phyloP scores from a whole-genome alignment of 768 basidiomycete species.

The Boletellus ananiceps region DNA sequence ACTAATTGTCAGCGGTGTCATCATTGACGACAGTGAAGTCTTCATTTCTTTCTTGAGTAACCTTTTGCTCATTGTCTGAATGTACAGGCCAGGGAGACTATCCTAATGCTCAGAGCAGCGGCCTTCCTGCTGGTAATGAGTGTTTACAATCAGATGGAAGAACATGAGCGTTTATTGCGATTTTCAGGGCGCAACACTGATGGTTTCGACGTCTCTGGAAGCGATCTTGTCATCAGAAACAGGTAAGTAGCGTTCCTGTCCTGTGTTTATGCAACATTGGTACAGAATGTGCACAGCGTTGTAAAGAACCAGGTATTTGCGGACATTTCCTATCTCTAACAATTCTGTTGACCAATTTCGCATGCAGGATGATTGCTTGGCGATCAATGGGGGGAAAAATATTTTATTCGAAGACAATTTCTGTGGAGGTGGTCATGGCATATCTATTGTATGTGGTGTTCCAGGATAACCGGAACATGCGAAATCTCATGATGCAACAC shows the following conservation, averaged over 20 bases:
- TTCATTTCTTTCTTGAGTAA: neutral
- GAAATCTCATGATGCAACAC: neutral
- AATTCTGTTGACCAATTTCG: neutral
- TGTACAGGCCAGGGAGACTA: slow-evolving; percentile 45
- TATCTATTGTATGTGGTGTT: slow-evolving; percentile 42
- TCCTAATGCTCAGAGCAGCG: slow-evolving; percentile 48
- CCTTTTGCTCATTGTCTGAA: neutral
- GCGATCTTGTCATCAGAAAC: slow-evolving; percentile 31
- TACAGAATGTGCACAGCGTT: slow-evolving; percentile 1
- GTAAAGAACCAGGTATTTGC: slow-evolving; percentile 25
- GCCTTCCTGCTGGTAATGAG: slow-evolving; percentile 41
- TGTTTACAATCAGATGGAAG: neutral
- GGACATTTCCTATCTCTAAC: neutral
- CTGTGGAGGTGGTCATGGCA: slow-evolving; percentile 60
- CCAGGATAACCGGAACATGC: neutral
- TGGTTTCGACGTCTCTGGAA: slow-evolving; percentile 42
- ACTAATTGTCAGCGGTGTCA: slow-evolving; percentile 42
- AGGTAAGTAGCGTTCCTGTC: slow-evolving; percentile 10
- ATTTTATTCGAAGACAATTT: slow-evolving; percentile 47
- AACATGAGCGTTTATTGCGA: neutral
- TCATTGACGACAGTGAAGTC: slow-evolving; percentile 53
- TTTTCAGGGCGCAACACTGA: slow-evolving; percentile 45
- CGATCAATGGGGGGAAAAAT: slow-evolving; percentile 42
- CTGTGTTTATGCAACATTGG: neutral
- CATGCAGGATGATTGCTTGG: slow-evolving; percentile 59